Base-by-base conservation (phyloP, 2,329 filamentous ascomycete species). In the Juglanconis oblonga region DNA sequence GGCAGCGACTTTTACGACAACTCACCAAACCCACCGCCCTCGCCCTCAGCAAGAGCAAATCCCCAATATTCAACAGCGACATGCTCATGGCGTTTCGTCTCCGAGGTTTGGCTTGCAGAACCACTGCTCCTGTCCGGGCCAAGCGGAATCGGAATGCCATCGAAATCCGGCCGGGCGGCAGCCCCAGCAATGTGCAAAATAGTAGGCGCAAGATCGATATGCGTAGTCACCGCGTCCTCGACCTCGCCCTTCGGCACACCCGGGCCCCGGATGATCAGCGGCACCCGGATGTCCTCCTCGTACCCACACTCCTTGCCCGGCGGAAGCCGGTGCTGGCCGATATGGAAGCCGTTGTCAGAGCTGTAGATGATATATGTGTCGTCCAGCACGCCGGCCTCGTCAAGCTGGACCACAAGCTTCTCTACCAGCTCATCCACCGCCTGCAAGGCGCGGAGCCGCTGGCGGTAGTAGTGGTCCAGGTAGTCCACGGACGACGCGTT, bases 201-300 rank as follows among this genome's bases (percentile, higher is more conserved):
- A 0, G 86, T 89, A 0, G 87, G 85, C 0, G 83, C 84, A 2
- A 89, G 71, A 64, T 89, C 87, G 3, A 86, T 81, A 64, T 89
- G 87, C 0, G 85, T 82, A 0, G 83, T 87, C 2, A 85, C 81
- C 2, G 77, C 69, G 29, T 80, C 70, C 5, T 74, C 71, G 0
- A 71, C 72, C 7, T 73, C 64, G 1, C 78, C 78, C 8, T 69
- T 63, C 0, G 77, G 69, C 2, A 88, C 72, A 0, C 82, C 81
- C 0, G 86, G 85, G 0, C 85, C 86, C 13, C 85, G 77, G 29
- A 88, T 77, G 32, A 85, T 76, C 5, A 88, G 75, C 73, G 84
- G 84, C 1, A 87, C 76, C n/a, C 83, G 79, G 60, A 85, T 82
- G 66, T 87, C 84, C 65, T 84, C 81, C 61, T 86, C 83, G 64